Percentiles rank a stretch among this genome's conserved stretches.
Conservation (phyloP, 805 yeast genomes). For the Dipodascus albidus region DNA sequence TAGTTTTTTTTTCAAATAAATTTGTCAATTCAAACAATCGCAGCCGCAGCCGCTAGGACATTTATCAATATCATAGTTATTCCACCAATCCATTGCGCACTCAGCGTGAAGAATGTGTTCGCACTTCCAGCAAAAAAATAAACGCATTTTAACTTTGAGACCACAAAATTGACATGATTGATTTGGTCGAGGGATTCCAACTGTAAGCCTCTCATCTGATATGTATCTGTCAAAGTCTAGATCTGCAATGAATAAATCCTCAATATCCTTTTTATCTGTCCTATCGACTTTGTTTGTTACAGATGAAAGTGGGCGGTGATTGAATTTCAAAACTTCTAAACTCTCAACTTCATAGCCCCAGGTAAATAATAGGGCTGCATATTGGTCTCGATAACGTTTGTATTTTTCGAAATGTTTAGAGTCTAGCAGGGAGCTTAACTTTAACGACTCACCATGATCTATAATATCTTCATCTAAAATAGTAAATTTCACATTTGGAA, state of each 20-base stretch:
- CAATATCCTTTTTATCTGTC: constrained; percentile 7
- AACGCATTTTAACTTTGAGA: constrained; percentile 43
- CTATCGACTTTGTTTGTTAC: not conserved
- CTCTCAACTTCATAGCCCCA: constrained; percentile 84
- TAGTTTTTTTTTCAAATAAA: too few species aligned
- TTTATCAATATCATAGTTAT: constrained; percentile 35
- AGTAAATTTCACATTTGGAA: not conserved
- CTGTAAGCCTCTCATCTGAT: constrained; percentile 13
- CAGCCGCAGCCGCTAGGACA: constrained; percentile 90
- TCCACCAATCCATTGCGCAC: constrained; percentile 82
- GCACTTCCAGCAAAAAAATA: constrained; percentile 61
- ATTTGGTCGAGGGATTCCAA: not conserved
- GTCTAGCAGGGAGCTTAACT: constrained; percentile 31
- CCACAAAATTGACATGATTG: constrained; percentile 56
- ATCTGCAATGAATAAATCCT: constrained; percentile 4
- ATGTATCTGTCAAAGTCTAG: constrained; percentile 12
- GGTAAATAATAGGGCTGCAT: constrained; percentile 61
- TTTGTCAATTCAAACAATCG: constrained; percentile 35
- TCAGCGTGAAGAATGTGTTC: constrained; percentile 67
- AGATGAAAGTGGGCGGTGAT: too few species aligned
- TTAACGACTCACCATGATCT: constrained; percentile 6
- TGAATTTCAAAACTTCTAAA: constrained; percentile 66
- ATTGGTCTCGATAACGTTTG: constrained; percentile 44
- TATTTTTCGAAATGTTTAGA: constrained; percentile 29
- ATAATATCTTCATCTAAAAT: not conserved